These are phyloP conservation scores for Nemophila menziesii DNA, from an alignment of 257 asterid species.

Conservation along the genomic window DNA sequence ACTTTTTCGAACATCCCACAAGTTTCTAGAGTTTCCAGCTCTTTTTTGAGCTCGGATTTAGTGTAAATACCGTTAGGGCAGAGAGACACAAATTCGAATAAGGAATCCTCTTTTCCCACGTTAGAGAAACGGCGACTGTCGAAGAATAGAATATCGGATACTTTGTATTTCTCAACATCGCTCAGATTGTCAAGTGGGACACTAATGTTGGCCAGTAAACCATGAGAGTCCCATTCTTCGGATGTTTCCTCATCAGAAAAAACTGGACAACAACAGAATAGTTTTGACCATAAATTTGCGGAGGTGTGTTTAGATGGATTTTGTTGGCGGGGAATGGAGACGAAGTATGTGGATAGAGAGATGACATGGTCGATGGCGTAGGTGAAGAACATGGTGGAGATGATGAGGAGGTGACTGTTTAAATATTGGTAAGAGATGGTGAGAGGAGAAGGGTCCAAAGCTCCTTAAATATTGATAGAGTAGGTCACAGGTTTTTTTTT, in stretches of 20 bases:
- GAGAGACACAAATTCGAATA: conserved; percentile 85
- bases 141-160: conserved; percentile 64
- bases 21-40: conserved; percentile 74
- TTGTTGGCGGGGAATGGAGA: conserved; percentile 23
- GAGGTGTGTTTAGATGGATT: conserved; percentile 13
- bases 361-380: conserved; percentile 38
- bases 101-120: conserved; percentile 75
- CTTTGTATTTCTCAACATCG: conserved; percentile 78
- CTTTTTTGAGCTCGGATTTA: conserved; percentile 74
- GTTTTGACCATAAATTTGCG: conserved; percentile 47
- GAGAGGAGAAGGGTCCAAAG: too few relatives aligned
- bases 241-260: conserved; percentile 70
- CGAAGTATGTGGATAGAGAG: conserved; percentile 26
- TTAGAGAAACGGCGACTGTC: conserved; percentile 52
- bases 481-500: too few relatives aligned
- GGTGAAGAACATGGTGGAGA: conserved; percentile 47
- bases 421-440: too few relatives aligned
- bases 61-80: conserved; percentile 86
- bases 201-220: conserved; percentile 76
- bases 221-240: conserved; percentile 85
- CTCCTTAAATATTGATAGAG: too few relatives aligned
- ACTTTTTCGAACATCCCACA: conserved; percentile 96
- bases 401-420: too few relatives aligned
- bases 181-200: conserved; percentile 79
- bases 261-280: conserved; percentile 38